A percentile compares a stretch with the other conserved stretches of the same genome.
phyloP scores from a whole-genome alignment of 768 basidiomycete species.

The Cyclocybe aegerita region DNA sequence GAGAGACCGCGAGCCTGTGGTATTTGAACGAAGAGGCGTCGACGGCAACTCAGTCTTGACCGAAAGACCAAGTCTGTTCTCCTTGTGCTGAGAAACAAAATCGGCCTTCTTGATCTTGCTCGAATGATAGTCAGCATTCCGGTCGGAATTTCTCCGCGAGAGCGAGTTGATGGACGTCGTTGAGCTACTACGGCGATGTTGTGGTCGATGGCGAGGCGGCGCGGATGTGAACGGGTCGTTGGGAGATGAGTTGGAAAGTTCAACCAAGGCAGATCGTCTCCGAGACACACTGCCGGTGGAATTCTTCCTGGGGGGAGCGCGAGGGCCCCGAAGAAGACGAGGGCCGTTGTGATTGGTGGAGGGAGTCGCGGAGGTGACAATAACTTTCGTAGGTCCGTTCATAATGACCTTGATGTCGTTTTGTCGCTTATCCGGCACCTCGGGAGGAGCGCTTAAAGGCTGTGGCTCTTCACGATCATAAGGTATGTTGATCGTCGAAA shows the following conservation, averaged over 20 bases:
- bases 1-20: constrained; percentile 31
- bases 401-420: constrained; percentile 43
- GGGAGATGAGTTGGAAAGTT: constrained; percentile 18
- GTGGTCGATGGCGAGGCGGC: constrained; percentile 25
- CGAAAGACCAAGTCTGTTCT: constrained; percentile 35
- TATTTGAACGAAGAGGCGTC: constrained; percentile 45
- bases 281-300: constrained; percentile 23
- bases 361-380: constrained; percentile 55
- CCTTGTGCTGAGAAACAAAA: constrained; percentile 29
- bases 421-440: constrained; percentile 13
- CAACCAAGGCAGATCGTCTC: constrained; percentile 25
- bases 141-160: constrained; percentile 6
- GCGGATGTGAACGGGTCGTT: constrained; percentile 31
- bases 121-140: constrained; percentile 2
- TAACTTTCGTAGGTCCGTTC: constrained; percentile 49
- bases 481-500: background rate
- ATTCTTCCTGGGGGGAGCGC: constrained; percentile 30
- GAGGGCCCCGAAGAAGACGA: constrained; percentile 45
- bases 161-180: constrained; percentile 17
- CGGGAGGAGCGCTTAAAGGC: constrained; percentile 10
- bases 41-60: constrained; percentile 39
- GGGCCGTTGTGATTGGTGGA: constrained; percentile 31
- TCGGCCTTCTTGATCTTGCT: constrained; percentile 1
- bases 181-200: constrained; percentile 26
- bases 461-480: constrained; percentile 2